These are phyloP conservation scores for Vicia faba DNA, from an alignment of 306 rosid genomes.

Conservation along the genomic window DNA sequence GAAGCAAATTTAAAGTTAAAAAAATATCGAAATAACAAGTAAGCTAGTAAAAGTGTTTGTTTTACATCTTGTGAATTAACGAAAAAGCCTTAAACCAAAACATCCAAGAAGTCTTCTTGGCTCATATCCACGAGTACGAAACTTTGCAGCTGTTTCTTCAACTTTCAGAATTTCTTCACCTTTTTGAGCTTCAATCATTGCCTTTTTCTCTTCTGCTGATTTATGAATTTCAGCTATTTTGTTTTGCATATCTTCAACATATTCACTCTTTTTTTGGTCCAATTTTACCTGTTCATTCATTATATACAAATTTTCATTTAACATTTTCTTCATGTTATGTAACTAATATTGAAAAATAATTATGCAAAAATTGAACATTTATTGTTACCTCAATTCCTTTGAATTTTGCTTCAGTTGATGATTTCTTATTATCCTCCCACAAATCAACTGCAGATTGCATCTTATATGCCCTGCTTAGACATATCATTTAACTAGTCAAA, in stretches of 20 bases:
- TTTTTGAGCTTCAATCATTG: constrained; percentile 60
- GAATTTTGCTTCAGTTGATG: constrained; percentile 61
- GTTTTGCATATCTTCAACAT: constrained; percentile 68
- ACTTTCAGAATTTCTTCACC: constrained; percentile 63
- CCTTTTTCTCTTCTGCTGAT: constrained; percentile 73
- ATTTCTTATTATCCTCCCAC: constrained; percentile 72
- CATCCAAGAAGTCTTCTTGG: constrained; percentile 65
- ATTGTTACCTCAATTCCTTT: constrained; percentile 61
- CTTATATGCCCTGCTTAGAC: constrained; percentile 64
- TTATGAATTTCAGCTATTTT: constrained; percentile 67
- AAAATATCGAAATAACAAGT: not conserved
- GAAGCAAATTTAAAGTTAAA: constrained; percentile 13
- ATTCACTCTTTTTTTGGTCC: constrained; percentile 71
- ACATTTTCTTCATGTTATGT: not conserved
- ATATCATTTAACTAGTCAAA: not conserved
- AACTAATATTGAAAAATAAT: not conserved
- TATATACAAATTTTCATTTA: not conserved
- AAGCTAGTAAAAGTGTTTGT: constrained; percentile 7
- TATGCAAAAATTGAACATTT: not conserved
- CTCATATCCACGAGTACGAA: constrained; percentile 65
- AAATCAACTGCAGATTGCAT: constrained; percentile 56
- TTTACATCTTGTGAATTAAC: not conserved
- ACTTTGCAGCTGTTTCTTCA: constrained; percentile 70
- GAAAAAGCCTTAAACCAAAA: constrained; percentile 35
- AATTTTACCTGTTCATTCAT: constrained; percentile 53